Percentiles rank a stretch among this genome's conserved stretches.
Evolutionary conservation across 1,284 basidiomycete species (phyloP).

Genomic region (Agaricales sp.): DNA sequence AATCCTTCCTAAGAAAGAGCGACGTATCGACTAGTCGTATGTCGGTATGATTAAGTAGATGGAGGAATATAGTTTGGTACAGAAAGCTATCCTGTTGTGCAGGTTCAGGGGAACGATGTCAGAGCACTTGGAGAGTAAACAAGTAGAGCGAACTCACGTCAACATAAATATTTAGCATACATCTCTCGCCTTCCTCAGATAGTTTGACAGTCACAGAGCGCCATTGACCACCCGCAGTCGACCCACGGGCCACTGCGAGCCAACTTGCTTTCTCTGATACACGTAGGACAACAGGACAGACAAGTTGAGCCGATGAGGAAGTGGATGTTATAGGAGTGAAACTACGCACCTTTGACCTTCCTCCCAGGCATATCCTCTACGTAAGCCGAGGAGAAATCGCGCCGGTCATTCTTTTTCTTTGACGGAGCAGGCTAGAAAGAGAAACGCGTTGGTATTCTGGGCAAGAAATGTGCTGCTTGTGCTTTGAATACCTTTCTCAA

Average conservation of each 20-base stretch:
- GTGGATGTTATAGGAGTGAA: slow-evolving; percentile 5
- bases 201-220: slow-evolving; percentile 59
- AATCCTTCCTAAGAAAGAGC: slow-evolving; percentile 60
- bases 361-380: slow-evolving; percentile 28
- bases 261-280: slow-evolving; percentile 60
- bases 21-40: slow-evolving; percentile 62
- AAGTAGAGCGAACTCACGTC: slow-evolving; percentile 36
- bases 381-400: slow-evolving; percentile 31
- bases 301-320: slow-evolving; percentile 6
- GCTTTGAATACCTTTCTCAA: not conserved
- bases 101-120: slow-evolving; percentile 5
- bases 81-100: slow-evolving; percentile 50
- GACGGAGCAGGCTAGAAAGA: slow-evolving; percentile 21
- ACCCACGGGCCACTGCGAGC: slow-evolving; percentile 46
- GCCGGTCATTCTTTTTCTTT: slow-evolving; percentile 46
- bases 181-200: slow-evolving; percentile 53
- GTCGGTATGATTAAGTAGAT: slow-evolving; percentile 64
- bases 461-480: too few relatives aligned
- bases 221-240: slow-evolving; percentile 51
- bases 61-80: slow-evolving; percentile 62
- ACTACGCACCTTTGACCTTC: slow-evolving; percentile 48
- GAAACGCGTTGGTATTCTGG: too few relatives aligned
- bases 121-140: slow-evolving; percentile 7
- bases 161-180: slow-evolving; percentile 60
- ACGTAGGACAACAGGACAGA: too few relatives aligned